Conservation (phyloP, 2,329 filamentous ascomycete genomes). For the Fusarium temperatum region DNA sequence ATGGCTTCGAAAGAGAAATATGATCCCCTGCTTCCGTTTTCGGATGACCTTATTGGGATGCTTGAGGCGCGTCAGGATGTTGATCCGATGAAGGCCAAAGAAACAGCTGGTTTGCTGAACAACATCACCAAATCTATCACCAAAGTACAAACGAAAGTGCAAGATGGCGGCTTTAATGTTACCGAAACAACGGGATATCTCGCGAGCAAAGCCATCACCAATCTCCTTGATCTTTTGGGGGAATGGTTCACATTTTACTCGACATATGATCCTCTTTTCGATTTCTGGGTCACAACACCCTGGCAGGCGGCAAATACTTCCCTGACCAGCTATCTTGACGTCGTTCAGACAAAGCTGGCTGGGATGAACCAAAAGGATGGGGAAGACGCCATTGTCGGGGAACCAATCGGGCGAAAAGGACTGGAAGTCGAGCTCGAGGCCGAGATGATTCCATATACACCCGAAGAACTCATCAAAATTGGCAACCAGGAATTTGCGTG, state of each 20-base stretch:
- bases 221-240: neutral
- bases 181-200: conserved; percentile 26
- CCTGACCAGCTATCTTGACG: neutral
- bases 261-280: conserved; percentile 24
- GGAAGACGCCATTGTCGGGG: conserved; percentile 8
- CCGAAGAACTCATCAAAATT: conserved; percentile 25
- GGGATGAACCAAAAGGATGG: conserved; percentile 18
- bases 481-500: conserved; percentile 27
- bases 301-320: conserved; percentile 16
- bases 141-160: conserved; percentile 7
- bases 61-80: conserved; percentile 28
- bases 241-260: conserved; percentile 31
- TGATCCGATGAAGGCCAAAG: conserved; percentile 22
- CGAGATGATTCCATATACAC: conserved; percentile 27
- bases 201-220: conserved; percentile 4
- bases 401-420: conserved; percentile 22
- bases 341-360: conserved; percentile 12
- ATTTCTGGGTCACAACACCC: conserved; percentile 30
- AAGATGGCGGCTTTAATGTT: conserved; percentile 14
- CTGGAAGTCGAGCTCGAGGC: conserved; percentile 26
- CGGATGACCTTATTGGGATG: conserved; percentile 4
- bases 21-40: neutral
- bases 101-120: conserved; percentile 9
- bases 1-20: conserved; percentile 3
- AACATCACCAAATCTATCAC: conserved; percentile 21